A percentile compares a stretch with the other conserved stretches of the same genome.
Evolutionary conservation across 148 eudicot genomes (phyloP).

Genomic region (Arbutus unedo): DNA sequence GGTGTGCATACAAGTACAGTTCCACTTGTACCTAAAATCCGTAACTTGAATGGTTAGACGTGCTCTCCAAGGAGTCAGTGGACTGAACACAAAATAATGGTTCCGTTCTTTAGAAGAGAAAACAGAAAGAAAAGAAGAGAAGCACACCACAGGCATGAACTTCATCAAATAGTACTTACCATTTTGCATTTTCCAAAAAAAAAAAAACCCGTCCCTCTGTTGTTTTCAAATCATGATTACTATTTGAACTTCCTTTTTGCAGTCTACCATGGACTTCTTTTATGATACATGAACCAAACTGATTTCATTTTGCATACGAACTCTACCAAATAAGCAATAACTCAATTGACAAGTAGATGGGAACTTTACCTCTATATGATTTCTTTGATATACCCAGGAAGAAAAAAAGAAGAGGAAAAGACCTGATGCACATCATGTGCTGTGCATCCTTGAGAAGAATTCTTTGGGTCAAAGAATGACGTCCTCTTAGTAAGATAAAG

Average conservation of each 20-base stretch:
- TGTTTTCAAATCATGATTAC: neutral
- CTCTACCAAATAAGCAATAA: neutral
- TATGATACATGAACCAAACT: neutral
- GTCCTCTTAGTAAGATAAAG: neutral
- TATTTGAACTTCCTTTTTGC: no score
- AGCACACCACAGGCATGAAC: neutral
- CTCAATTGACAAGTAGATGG: neutral
- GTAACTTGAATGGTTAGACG: neutral
- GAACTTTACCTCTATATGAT: neutral
- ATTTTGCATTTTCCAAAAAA: neutral
- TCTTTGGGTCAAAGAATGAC: slow-evolving; percentile 1
- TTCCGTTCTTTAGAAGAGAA: neutral
- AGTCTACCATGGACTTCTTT: neutral
- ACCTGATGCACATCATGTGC: neutral
- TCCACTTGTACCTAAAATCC: neutral
- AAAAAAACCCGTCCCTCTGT: neutral
- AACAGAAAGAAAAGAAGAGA: slow-evolving; percentile 10
- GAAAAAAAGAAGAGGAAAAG: neutral
- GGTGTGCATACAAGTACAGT: neutral
- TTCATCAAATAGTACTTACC: neutral
- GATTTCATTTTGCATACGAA: neutral
- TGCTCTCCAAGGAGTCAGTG: neutral
- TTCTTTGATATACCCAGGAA: neutral
- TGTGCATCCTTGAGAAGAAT: neutral
- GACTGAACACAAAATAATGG: neutral